A percentile compares a stretch with the other conserved stretches of the same genome.
phyloP scores from a whole-genome alignment of 2,329 filamentous ascomycete species.

The Trichophyton schoenleinii region DNA sequence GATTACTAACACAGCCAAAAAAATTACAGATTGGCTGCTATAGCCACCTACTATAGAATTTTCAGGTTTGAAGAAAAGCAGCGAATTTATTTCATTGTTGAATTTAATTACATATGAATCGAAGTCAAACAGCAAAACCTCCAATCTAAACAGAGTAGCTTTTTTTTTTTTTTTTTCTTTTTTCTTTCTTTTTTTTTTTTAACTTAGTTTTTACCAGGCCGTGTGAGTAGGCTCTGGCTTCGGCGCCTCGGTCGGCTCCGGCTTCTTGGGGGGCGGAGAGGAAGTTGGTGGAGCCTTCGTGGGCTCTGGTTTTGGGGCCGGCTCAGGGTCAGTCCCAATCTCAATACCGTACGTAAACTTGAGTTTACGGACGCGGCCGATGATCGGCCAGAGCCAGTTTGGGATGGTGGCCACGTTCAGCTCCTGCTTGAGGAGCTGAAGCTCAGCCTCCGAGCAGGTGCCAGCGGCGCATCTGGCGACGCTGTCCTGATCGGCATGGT shows the following conservation, averaged over 20 bases:
- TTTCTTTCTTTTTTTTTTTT: background rate
- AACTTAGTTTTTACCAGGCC: background rate
- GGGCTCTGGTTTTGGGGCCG: background rate
- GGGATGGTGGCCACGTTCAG: conserved; percentile 6
- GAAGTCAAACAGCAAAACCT: background rate
- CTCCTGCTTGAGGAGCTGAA: conserved; percentile 3
- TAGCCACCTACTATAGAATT: background rate
- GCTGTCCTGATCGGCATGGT: background rate
- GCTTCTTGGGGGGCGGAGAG: background rate
- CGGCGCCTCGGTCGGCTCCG: background rate
- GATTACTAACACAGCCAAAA: no score
- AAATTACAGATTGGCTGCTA: no score
- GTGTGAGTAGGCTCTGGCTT: background rate
- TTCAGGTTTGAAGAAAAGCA: no score
- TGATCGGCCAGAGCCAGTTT: conserved; percentile 5
- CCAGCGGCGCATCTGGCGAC: conserved; percentile 4
- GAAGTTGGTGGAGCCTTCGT: background rate
- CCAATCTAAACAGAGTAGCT: background rate
- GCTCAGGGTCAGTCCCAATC: background rate
- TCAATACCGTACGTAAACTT: conserved; percentile 12
- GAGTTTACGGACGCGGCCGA: conserved; percentile 5
- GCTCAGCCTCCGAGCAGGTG: conserved; percentile 4
- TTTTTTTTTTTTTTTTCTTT: background rate
- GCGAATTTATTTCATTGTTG: no score
- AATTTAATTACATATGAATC: background rate